Percentiles rank a stretch among this genome's conserved stretches.
These are phyloP conservation scores for Gnomoniopsis sp. DNA, from an alignment of 2,329 filamentous ascomycete species.

Conservation along the genomic window DNA sequence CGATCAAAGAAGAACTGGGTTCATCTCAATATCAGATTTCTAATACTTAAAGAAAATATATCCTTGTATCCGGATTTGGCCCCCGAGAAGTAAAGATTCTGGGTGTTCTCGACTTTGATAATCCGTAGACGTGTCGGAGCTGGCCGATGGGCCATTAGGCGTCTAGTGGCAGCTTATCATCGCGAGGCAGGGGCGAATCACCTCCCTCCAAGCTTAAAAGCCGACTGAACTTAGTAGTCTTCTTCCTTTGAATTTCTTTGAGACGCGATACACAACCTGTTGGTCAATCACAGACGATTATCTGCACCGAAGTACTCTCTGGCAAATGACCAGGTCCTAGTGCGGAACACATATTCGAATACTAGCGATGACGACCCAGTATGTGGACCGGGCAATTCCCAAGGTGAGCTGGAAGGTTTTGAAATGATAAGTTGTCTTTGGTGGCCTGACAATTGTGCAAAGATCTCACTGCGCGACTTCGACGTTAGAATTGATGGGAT, in stretches of 20 bases:
- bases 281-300: neutral
- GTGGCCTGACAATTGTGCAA: constrained; percentile 20
- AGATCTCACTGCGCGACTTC: constrained; percentile 54
- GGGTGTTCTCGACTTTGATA: no score
- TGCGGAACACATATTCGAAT: no score
- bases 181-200: neutral
- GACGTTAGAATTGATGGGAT: constrained; percentile 50
- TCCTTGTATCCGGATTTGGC: no score
- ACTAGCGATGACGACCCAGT: constrained; percentile 13
- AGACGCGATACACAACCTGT: neutral
- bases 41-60: no score
- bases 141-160: constrained; percentile 4
- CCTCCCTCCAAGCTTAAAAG: constrained; percentile 3
- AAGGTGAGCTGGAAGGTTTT: constrained; percentile 5
- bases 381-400: constrained; percentile 16
- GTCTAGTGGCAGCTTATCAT: constrained; percentile 16
- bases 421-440: neutral
- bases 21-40: no score
- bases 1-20: no score
- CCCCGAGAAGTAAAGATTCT: no score
- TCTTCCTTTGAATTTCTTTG: neutral
- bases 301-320: neutral
- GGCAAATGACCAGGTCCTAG: neutral
- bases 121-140: constrained; percentile 5
- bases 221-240: neutral